Base-by-base conservation (phyloP, 2,329 filamentous ascomycete species). In the Bipolaris oryzae region DNA sequence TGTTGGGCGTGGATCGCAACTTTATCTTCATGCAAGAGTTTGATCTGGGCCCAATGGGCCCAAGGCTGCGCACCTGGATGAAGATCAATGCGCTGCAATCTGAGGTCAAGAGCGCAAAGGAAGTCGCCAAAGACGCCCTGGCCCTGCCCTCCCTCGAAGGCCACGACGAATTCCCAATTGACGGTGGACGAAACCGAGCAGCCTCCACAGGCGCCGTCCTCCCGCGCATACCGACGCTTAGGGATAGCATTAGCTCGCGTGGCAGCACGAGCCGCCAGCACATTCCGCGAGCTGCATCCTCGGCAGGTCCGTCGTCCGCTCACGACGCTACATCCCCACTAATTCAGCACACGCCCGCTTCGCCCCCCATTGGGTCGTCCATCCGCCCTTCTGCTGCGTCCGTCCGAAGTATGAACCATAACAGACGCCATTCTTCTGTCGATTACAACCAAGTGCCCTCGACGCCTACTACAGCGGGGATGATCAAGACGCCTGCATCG, bases 21-120 rank as follows among this genome's bases (percentile, higher is more conserved):
- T 96, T 95, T 37, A 83, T 98, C 15, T 96, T 97, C 74, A 89
- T 98, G 80, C 96, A 96, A 73, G 93, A 95, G 44, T 96, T 97
- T 68, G 91, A 97, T 66, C 83, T 98, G 64, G 94, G 94, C 16
- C 91, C 93, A 3, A 93, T 98, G 66, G 94, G 94, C 7, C 85
- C 91, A 55, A 85, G 94, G 59, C 79, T 98, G 60, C 96, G 96
- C 76, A 96, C 93, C 2, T 98, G 94, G 94, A 92, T 97, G 77
- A 96, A 95, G 77, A 93, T 98, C 75, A 96, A 96, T 76, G 82
- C 87, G 3, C 83, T 98, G 61, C 94, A 98, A 73, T 91, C 96
- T 69, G 92, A 97, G 75, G 88, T 95, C 39, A 89, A 85, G 42
- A 77, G 85, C 78, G 68, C 86, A 78, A 78, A 72, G 56, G 71